Percentiles rank a stretch among this genome's conserved stretches.
phyloP scores from a whole-genome alignment of 257 asterid genomes.

The Striga asiatica region DNA sequence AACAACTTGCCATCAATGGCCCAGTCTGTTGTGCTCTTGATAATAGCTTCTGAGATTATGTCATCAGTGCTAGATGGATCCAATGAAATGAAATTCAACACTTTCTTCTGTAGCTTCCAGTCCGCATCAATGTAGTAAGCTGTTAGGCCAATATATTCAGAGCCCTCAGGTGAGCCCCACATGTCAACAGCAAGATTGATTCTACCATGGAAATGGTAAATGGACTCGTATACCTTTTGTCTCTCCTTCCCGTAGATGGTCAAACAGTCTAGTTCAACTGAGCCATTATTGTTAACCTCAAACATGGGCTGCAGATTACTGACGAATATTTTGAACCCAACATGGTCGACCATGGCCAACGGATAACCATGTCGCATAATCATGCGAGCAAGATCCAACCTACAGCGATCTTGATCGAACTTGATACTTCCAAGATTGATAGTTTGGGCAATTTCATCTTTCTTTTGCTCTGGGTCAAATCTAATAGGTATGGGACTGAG shows the following conservation, averaged over 20 bases:
- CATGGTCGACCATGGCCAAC: constrained; percentile 75
- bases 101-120: constrained; percentile 81
- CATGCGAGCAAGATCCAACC: constrained; percentile 91
- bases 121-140: constrained; percentile 71
- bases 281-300: constrained; percentile 48
- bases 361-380: constrained; percentile 96
- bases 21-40: constrained; percentile 76
- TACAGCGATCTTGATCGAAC: constrained; percentile 81
- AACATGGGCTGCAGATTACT: constrained; percentile 89
- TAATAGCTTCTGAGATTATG: constrained; percentile 57
- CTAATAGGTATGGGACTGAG: constrained; percentile 48
- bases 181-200: constrained; percentile 63
- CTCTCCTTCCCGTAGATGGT: constrained; percentile 60
- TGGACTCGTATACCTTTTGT: constrained; percentile 49
- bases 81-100: constrained; percentile 64
- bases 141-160: constrained; percentile 55
- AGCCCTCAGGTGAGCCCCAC: constrained; percentile 65
- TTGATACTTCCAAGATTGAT: constrained; percentile 56
- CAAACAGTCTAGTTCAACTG: constrained; percentile 73
- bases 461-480: constrained; percentile 53
- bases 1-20: constrained; percentile 63
- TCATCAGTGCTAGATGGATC: constrained; percentile 66
- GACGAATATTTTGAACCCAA: constrained; percentile 72
- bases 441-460: constrained; percentile 47
- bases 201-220: constrained; percentile 65